These are phyloP conservation scores for Solanum neorickii DNA, from an alignment of 257 asterid genomes.

Conservation along the genomic window DNA sequence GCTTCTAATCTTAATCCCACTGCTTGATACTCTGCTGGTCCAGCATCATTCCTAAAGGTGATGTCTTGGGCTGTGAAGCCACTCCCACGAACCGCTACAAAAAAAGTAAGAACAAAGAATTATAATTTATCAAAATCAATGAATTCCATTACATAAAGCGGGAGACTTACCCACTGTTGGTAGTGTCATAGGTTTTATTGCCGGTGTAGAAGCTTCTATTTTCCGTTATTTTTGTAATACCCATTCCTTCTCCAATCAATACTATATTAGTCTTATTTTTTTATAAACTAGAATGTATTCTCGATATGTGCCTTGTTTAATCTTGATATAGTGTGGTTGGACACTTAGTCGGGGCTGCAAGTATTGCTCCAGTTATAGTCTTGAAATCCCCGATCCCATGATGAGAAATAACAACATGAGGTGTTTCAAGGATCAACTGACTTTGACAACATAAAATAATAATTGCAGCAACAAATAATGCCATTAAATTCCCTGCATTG, in stretches of 20 bases:
- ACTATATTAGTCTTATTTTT: neutral
- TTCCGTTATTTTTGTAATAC: neutral
- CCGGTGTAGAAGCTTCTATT: neutral
- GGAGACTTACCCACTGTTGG: neutral
- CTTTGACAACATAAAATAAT: too few species aligned
- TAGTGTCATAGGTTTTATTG: neutral
- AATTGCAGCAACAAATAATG: too few species aligned
- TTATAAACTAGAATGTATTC: neutral
- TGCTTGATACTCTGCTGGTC: neutral
- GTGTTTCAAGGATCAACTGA: too few species aligned
- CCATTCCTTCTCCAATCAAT: neutral
- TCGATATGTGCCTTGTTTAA: neutral
- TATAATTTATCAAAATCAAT: neutral
- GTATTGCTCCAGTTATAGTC: neutral
- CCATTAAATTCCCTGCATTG: too few species aligned
- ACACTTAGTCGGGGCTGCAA: neutral
- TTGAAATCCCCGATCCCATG: neutral
- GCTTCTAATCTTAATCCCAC: neutral
- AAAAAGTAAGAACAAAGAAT: neutral
- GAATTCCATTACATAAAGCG: neutral
- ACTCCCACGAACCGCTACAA: neutral
- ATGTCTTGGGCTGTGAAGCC: neutral
- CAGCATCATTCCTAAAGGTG: constrained; percentile 6
- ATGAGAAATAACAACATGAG: neutral
- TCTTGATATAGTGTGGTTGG: neutral